phyloP scores from a whole-genome alignment of 352 stramenopile genomes.

The Pythium oligandrum region DNA sequence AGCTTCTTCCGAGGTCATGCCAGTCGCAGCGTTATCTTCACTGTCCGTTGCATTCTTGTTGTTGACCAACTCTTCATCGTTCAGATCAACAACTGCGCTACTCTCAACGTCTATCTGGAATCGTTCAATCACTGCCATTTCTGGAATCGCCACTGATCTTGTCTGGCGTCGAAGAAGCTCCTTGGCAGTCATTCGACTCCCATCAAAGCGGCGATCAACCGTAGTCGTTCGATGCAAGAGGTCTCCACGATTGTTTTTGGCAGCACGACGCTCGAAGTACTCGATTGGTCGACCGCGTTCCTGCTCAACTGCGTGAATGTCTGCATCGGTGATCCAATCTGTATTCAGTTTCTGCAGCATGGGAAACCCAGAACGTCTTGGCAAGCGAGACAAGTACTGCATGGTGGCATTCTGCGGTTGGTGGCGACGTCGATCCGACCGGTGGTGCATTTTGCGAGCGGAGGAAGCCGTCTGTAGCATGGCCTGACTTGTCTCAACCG shows the following conservation, averaged over 20 bases:
- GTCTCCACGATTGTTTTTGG: background rate
- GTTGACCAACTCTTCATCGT: background rate
- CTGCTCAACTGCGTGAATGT: slow-evolving; percentile 39
- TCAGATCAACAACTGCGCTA: slow-evolving; percentile 1
- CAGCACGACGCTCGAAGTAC: slow-evolving; percentile 27
- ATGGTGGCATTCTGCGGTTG: slow-evolving; percentile 6
- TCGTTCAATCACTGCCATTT: slow-evolving; percentile 28
- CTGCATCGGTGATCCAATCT: slow-evolving; percentile 52
- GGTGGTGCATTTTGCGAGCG: background rate
- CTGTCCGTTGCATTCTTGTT: slow-evolving; percentile 5
- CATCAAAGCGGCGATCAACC: slow-evolving; percentile 33
- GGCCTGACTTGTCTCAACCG: background rate
- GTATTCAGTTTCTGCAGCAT: slow-evolving; percentile 62
- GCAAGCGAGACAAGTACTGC: slow-evolving; percentile 36
- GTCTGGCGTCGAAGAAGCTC: slow-evolving; percentile 46
- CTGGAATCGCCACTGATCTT: slow-evolving; percentile 34
- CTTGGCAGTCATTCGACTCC: slow-evolving; percentile 61
- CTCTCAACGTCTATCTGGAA: slow-evolving; percentile 57
- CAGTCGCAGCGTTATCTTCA: background rate
- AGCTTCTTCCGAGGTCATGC: background rate
- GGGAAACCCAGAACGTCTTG: slow-evolving; percentile 45
- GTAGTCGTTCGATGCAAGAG: background rate
- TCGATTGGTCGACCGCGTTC: slow-evolving; percentile 40
- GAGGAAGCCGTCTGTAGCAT: background rate
- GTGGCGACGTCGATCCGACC: background rate